Percentiles rank a stretch among this genome's conserved stretches.
These are phyloP conservation scores for Colletotrichum orchidophilum DNA, from an alignment of 2,329 filamentous ascomycete genomes.

Conservation along the genomic window DNA sequence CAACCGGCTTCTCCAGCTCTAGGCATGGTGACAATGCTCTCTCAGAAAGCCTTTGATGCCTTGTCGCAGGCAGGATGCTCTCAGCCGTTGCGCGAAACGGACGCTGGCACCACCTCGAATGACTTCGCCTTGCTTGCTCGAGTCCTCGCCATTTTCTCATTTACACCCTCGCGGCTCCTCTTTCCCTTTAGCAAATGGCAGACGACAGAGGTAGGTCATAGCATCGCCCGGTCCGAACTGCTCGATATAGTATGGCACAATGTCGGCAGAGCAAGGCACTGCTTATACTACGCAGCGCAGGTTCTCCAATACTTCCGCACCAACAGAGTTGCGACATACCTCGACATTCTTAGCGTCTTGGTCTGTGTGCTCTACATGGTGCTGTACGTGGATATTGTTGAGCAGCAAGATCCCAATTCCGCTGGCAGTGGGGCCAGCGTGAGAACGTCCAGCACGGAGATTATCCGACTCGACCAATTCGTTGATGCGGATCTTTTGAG, in stretches of 20 bases:
- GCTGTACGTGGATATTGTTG: neutral
- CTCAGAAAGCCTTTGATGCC: neutral
- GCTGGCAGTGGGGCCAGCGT: neutral
- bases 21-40: neutral
- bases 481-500: neutral
- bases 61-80: neutral
- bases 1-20: neutral
- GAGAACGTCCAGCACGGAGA: neutral
- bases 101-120: neutral
- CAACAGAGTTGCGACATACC: neutral
- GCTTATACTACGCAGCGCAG: neutral
- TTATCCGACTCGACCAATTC: neutral
- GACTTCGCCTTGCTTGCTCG: neutral
- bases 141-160: neutral
- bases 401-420: neutral
- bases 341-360: neutral
- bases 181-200: neutral
- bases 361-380: neutral
- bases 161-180: neutral
- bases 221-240: neutral
- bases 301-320: neutral
- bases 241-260: neutral
- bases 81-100: neutral
- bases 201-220: neutral
- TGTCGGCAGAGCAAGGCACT: neutral